Base-by-base conservation (phyloP, 257 asterid genomes). In the Lycium ferocissimum region DNA sequence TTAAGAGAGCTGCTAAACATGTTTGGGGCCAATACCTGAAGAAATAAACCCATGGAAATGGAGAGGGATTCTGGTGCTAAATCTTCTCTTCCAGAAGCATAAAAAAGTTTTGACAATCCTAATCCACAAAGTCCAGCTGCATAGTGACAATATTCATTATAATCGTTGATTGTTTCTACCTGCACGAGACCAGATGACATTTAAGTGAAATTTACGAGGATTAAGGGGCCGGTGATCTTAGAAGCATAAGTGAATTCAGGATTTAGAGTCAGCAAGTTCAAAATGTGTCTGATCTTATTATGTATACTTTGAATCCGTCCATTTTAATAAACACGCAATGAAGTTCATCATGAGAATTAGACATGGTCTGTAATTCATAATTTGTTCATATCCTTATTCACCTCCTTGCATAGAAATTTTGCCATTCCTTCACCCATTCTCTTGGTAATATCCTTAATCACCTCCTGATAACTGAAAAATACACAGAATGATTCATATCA, bases 361-460 rank as follows among this genome's bases (percentile, higher is more conserved):
- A 26, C 33, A 1, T 26, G 33, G 33, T 26, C 33, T 26, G 0
- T 26, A 26, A 26, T 26, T 26, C 33, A 26, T 18, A 59, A 2
- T 59, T 18, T 59, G 66, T 59, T 9, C 33, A 26, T 26, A 26
- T 26, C 33, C 33, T 26, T 26, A 26, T 26, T 26, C 33, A 96
- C 99, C 98, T 96, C 98, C 92, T 94, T 92, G 95, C 97, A 91
- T 53, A 96, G 95, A 89, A 92, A 96, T 88, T 96, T 96, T 87
- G 98, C 98, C 99, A 96, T 95, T 87, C 98, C 99, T 81, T 97
- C 96, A 85, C 98, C 99, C 99, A 96, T 96, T 87, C 94, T 95
- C 99, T 89, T 91, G 87, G 99, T 95, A 87, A 95, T 94, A 86
- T 96, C 98, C 93, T 95, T 96, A 88, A 96, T 96, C 79, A 97